A percentile compares a stretch with the other conserved stretches of the same genome.
Conservation (phyloP, 176 grass and related monocot genomes). For the Oryza coarctata region DNA sequence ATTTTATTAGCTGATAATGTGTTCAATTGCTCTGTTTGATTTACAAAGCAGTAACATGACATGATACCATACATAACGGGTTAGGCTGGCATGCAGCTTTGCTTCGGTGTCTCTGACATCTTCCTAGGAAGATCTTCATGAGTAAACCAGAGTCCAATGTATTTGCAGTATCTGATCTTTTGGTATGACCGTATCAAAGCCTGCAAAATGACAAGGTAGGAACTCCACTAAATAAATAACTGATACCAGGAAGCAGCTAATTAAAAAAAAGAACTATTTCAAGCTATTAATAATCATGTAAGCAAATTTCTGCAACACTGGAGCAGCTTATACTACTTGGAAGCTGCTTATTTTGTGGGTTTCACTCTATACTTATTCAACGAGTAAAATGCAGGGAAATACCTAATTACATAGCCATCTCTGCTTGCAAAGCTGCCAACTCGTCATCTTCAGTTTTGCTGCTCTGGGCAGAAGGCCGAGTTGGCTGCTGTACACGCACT, state of each 20-base stretch:
- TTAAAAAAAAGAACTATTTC: constrained; percentile 1
- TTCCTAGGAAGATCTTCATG: constrained; percentile 32
- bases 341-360: not conserved
- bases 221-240: not conserved
- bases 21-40: constrained; percentile 24
- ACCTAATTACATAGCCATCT: constrained; percentile 93
- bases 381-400: not conserved
- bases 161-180: constrained; percentile 22
- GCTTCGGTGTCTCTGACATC: constrained; percentile 34
- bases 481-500: constrained; percentile 46
- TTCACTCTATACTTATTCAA: not conserved
- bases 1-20: constrained; percentile 39
- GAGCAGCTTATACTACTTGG: not conserved
- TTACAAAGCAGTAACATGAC: constrained; percentile 48
- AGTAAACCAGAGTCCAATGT: constrained; percentile 24
- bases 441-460: constrained; percentile 80
- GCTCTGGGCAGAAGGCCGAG: constrained; percentile 55
- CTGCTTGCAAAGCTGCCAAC: constrained; percentile 83
- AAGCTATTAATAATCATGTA: not conserved
- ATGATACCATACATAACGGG: constrained; percentile 33
- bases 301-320: not conserved
- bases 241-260: not conserved
- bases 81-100: constrained; percentile 17
- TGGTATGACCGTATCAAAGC: constrained; percentile 8
- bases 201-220: constrained; percentile 22